Evolutionary conservation across 1,284 basidiomycete genomes (phyloP).

Genomic region (Amylostereum areolatum): DNA sequence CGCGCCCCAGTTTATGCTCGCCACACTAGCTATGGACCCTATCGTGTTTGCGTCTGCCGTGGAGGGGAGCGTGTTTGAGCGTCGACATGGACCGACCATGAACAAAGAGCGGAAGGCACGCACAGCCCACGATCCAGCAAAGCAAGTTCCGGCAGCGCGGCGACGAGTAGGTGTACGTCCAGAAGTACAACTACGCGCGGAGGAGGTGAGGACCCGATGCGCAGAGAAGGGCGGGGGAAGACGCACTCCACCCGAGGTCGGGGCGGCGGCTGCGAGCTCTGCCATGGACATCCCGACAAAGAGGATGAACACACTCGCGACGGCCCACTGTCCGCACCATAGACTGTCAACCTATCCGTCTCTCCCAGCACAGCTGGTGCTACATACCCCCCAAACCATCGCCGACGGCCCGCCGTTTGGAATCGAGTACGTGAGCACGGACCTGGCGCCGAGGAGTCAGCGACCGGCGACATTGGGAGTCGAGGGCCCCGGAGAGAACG

Average conservation of each 20-base stretch:
- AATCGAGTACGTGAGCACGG: slow-evolving; percentile 67
- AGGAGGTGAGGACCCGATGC: neutral
- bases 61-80: slow-evolving; percentile 1
- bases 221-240: neutral
- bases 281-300: slow-evolving; percentile 65
- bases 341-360: too few relatives aligned
- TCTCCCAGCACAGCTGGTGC: neutral
- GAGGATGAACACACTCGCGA: slow-evolving; percentile 50
- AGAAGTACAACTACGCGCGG: slow-evolving; percentile 60
- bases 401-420: slow-evolving; percentile 73
- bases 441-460: slow-evolving; percentile 27
- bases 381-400: slow-evolving; percentile 76
- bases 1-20: slow-evolving; percentile 76
- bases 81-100: neutral
- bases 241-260: slow-evolving; percentile 64
- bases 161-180: slow-evolving; percentile 67
- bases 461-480: slow-evolving; percentile 8
- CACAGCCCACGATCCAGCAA: slow-evolving; percentile 77
- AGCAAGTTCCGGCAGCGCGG: slow-evolving; percentile 60
- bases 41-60: slow-evolving; percentile 64
- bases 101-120: too few relatives aligned
- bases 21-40: slow-evolving; percentile 61
- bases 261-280: slow-evolving; percentile 70
- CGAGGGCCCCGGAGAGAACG: slow-evolving; percentile 20
- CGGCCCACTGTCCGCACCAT: slow-evolving; percentile 50